Base-by-base conservation (phyloP, 2,329 filamentous ascomycete genomes). In the Scedosporium minutisporum region DNA sequence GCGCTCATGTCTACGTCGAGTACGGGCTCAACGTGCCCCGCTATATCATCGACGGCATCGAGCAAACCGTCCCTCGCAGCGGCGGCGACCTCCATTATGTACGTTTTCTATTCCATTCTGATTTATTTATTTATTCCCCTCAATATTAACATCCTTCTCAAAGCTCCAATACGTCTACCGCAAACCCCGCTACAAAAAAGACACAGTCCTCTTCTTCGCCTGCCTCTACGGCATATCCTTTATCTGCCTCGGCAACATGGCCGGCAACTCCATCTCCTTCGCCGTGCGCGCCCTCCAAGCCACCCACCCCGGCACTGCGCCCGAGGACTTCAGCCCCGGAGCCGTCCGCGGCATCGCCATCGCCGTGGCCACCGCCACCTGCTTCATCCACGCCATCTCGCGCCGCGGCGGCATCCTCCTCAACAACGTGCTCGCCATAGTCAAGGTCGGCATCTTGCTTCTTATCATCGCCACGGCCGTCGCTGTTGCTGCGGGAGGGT, bases 351-450 rank as follows among this genome's bases (percentile, higher is more conserved):
- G 75, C 3, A 75, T 84, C 46, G 81, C 82, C 0, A 72, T 83
- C 27, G 74, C 69, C 4, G 71, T 75, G 0, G 72, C 78, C 6
- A 75, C 75, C 0, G 65, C 76, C 10, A 75, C 78, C 3, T 80
- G 79, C 62, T 71, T 81, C 18, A 73, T 83, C 1, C 81, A 84
- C 64, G 75, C 73, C 3, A 68, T 75, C 46, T 82, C 78, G 53
- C 72, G 82, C 27, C 71, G 76, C 6, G 79, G 78, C 3, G 82
- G 82, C 2, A 81, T 84, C 53, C 67, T 73, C 23, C 66, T 83
- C 25, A 82, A 80, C 67, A 83, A 83, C 64, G 25, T 75, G n/a
- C 71, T 84, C 38, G 81, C 81, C 3, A 68, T 77, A 3, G 66
- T 81, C 63, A 84, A 84, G 65, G 68, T 82, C 3, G 66, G 72